phyloP scores from a whole-genome alignment of 129 eudicot genomes.

The sunflower (Helianthus annuus) region HanXRQr2.0-SUNRISE NC_035446.2:144297471-144297970 shows the following conservation, averaged over 20 bases:
- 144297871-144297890: neutral
- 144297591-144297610: constrained; percentile 60
- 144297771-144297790: neutral
- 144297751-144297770: neutral
- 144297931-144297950: neutral
- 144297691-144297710: neutral
- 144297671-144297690: constrained; percentile 72
- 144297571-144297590: constrained; percentile 63
- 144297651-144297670: constrained; percentile 83
- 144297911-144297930: neutral
- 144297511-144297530: constrained; percentile 85
- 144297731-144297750: neutral
- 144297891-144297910: neutral
- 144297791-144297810: neutral
- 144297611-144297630: constrained; percentile 40
- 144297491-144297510: constrained; percentile 88
- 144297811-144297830: neutral
- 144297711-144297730: neutral
- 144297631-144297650: constrained; percentile 69
- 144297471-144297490: constrained; percentile 75
- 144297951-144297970: neutral
- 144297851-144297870: neutral
- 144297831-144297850: no score
- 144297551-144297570: constrained; percentile 66
- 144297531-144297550: constrained; percentile 69